Percentiles rank a stretch among this genome's conserved stretches.
phyloP scores from a whole-genome alignment of 163 green algal species.

The Scenedesmus sp. region DNA sequence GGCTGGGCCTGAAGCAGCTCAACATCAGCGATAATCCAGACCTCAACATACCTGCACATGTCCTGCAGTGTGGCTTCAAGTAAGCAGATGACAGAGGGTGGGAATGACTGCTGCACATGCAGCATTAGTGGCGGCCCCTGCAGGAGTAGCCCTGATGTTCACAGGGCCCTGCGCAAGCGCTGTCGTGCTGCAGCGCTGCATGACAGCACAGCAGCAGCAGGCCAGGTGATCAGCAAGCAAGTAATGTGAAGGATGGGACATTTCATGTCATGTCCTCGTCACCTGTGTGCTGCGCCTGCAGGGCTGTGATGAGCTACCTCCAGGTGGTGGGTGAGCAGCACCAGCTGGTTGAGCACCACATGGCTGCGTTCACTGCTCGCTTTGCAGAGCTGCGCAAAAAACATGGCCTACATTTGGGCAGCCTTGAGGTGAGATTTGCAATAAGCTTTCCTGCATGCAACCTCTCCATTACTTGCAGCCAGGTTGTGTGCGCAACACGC shows the following conservation, averaged over 20 bases:
- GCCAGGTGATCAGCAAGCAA: not conserved
- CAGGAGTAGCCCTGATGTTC: too few relatives aligned
- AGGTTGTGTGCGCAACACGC: not conserved
- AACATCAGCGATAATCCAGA: conserved; percentile 45
- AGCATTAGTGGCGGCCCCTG: too few relatives aligned
- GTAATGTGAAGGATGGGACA: too few relatives aligned
- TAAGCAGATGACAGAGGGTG: not conserved
- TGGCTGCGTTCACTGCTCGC: conserved; percentile 22
- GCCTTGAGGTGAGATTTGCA: conserved; percentile 16
- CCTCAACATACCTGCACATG: conserved; percentile 20
- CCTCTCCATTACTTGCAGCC: not conserved
- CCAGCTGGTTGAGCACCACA: conserved; percentile 33
- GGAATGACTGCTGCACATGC: too few relatives aligned
- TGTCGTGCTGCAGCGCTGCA: not conserved
- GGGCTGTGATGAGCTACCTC: conserved; percentile 51
- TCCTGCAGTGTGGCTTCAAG: conserved; percentile 46
- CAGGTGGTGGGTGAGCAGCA: conserved; percentile 56
- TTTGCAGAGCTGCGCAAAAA: not conserved
- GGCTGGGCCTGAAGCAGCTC: conserved; percentile 45
- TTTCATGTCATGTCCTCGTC: too few relatives aligned
- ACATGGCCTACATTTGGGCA: conserved; percentile 18
- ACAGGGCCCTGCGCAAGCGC: not conserved
- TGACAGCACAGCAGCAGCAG: not conserved
- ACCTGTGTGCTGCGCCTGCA: not conserved
- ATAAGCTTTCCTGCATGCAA: not conserved